Base-by-base conservation (phyloP, 805 yeast species). In the Middelhovenomyces tepae region DNA sequence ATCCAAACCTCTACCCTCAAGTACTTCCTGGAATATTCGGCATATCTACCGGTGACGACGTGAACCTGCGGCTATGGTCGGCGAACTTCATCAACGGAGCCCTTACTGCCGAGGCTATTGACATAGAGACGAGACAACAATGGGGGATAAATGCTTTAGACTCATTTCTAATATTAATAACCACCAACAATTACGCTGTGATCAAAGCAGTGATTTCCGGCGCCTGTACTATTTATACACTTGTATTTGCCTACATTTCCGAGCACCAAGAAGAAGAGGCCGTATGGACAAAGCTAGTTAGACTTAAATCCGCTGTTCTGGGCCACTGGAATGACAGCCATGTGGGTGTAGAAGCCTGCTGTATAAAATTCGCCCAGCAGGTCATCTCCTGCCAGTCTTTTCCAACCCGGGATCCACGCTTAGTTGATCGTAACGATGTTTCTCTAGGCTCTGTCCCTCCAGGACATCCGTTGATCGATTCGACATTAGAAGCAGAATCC, bases 361-460 rank as follows among this genome's bases (percentile, higher is more conserved):
- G 79, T n/a, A 61, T 78, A 33, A 83, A 80, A 55, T 75, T 87
- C 38, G 70, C 84, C 7, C 73, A 73, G n/a, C 67, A 67, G 35
- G 56, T 77, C 4, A 64, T 77, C 9, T 60, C 65, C 22, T 66
- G 71, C 1, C 85, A 78, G 38, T 56, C 74, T 3, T 62, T 70
- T 3, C 56, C 66, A 2, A 39, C 48, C 7, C 40, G 44, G 16
- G 61, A 57, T 34, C 59, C 63, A 2, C 44, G 60, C 27, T 36
- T 44, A 11, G 41, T 37, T 3, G 37, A 38, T 5, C 49, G 42
- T 19, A 30, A 45, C 15, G 67, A 64, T 24, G 64, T 69, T 21
- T 73, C 79, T 7, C 56, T 77, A 29, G 51, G 70, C 2, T 53
- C 64, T 35, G 74, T 75, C 3, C 64, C 65, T 14, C 54, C 68